phyloP scores from a whole-genome alignment of 2,329 filamentous ascomycete genomes.

The Stachybotrys chartarum region DNA sequence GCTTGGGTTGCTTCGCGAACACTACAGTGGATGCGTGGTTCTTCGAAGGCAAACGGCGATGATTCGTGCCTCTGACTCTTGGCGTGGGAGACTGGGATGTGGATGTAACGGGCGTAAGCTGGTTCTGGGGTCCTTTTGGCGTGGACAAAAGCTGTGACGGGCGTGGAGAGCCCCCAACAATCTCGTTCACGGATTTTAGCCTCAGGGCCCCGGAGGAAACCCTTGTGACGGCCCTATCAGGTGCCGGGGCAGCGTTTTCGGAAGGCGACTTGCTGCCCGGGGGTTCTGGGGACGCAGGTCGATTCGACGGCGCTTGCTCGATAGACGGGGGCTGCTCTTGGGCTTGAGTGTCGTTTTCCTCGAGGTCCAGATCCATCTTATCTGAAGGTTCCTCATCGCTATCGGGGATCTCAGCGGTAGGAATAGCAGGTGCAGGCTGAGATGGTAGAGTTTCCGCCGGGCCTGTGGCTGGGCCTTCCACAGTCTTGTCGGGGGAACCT shows the following conservation, averaged over 20 bases:
- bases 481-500: neutral
- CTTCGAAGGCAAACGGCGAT: constrained; percentile 51
- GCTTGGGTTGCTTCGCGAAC: constrained; percentile 61
- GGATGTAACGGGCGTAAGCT: constrained; percentile 32
- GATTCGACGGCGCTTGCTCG: neutral
- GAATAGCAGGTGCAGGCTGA: neutral
- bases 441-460: neutral
- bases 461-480: neutral
- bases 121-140: constrained; percentile 21
- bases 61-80: constrained; percentile 21
- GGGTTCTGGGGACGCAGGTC: neutral
- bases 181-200: constrained; percentile 67
- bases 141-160: constrained; percentile 23
- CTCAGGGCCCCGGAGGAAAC: constrained; percentile 64
- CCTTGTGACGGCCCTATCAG: constrained; percentile 56
- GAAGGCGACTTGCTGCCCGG: neutral
- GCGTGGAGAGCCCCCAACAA: constrained; percentile 52
- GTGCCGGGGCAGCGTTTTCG: constrained; percentile 8
- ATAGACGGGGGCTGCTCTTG: neutral
- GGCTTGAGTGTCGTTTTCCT: neutral
- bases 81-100: constrained; percentile 35
- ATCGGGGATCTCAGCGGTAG: constrained; percentile 23
- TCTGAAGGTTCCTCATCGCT: constrained; percentile 24
- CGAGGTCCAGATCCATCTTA: constrained; percentile 19
- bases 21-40: constrained; percentile 68